Percentiles rank a stretch among this genome's conserved stretches.
Evolutionary conservation across 164 flowering plant genomes (phyloP).

Genomic region (Dillenia suffruticosa): DNA sequence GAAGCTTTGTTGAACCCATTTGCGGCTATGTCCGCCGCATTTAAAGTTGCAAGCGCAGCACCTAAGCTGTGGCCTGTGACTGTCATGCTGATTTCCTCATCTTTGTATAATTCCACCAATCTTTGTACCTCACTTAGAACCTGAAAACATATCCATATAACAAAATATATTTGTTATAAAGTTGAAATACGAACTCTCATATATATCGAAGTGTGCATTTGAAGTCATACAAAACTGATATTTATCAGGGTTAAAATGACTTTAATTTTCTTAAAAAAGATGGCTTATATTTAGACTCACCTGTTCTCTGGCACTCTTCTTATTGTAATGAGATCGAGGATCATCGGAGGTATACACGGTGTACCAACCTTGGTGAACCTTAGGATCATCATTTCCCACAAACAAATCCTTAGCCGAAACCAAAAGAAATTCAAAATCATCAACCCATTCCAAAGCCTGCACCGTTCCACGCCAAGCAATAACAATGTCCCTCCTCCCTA

Average conservation of each 20-base stretch:
- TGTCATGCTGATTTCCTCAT: constrained; percentile 57
- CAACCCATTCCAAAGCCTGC: constrained; percentile 12
- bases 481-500: constrained; percentile 39
- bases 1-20: constrained; percentile 46
- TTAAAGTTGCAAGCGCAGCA: constrained; percentile 65
- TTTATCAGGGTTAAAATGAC: too few relatives aligned
- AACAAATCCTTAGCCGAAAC: constrained; percentile 6
- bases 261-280: too few relatives aligned
- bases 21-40: constrained; percentile 62
- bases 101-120: constrained; percentile 45
- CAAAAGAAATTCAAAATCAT: constrained; percentile 10
- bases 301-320: constrained; percentile 54
- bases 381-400: not conserved
- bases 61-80: constrained; percentile 77
- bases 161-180: not conserved
- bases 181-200: not conserved
- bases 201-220: too few relatives aligned
- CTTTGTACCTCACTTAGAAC: constrained; percentile 56
- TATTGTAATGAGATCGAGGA: constrained; percentile 12
- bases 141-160: constrained; percentile 19
- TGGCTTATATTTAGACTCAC: constrained; percentile 14
- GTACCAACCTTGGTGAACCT: constrained; percentile 16
- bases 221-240: too few relatives aligned
- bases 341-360: constrained; percentile 41
- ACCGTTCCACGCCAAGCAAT: constrained; percentile 34